Percentiles rank a stretch among this genome's conserved stretches.
These are phyloP conservation scores for Arabidopsis suecica DNA, from an alignment of 345 rosid species.

Conservation along the genomic window DNA sequence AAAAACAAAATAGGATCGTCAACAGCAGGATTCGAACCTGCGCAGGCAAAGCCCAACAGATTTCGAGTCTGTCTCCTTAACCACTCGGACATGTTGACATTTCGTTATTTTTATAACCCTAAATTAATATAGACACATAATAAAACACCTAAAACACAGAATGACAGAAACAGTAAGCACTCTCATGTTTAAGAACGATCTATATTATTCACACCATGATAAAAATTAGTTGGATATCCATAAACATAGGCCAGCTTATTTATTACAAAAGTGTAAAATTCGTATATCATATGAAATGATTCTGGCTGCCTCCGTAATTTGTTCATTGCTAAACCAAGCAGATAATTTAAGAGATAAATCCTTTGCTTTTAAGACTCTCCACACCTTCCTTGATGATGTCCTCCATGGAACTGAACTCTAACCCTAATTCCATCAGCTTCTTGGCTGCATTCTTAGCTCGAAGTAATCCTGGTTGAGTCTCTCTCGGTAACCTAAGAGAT, in stretches of 20 bases:
- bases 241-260: slow-evolving; percentile 5
- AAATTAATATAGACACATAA: accelerated
- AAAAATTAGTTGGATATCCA: neutral
- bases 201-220: neutral
- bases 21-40: slow-evolving; percentile 99
- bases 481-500: slow-evolving; percentile 60
- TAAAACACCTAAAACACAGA: neutral
- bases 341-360: slow-evolving; percentile 56
- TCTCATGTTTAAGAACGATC: neutral
- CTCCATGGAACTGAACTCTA: slow-evolving; percentile 80
- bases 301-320: slow-evolving; percentile 27
- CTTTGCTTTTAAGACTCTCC: slow-evolving; percentile 73
- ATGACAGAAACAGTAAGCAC: neutral
- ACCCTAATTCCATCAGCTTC: slow-evolving; percentile 78
- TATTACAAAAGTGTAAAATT: neutral
- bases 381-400: slow-evolving; percentile 82
- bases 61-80: slow-evolving; percentile 99
- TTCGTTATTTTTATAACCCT: neutral
- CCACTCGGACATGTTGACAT: slow-evolving; percentile 94
- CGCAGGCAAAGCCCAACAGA: slow-evolving; percentile 99
- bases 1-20: slow-evolving; percentile 47
- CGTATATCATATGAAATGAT: slow-evolving; percentile 7
- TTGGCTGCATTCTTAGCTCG: slow-evolving; percentile 69
- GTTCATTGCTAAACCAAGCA: slow-evolving; percentile 20
- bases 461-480: slow-evolving; percentile 79